Evolutionary conservation across 2,329 filamentous ascomycete genomes (phyloP).

Genomic region (Fusarium concolor): DNA sequence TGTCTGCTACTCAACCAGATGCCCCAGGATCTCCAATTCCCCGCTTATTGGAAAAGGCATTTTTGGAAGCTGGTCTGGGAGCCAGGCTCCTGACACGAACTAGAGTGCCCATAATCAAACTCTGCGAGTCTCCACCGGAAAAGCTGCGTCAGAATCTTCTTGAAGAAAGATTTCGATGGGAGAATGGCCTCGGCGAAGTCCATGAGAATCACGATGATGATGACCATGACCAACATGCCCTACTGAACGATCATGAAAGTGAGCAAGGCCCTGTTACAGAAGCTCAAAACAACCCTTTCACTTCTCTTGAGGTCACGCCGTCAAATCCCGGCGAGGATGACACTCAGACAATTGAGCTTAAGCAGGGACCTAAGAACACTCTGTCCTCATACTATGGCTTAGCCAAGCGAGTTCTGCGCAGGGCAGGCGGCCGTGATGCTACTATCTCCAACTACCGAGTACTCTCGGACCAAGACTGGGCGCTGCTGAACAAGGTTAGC

Average conservation of each 20-base stretch:
- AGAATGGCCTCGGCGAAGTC: constrained; percentile 63
- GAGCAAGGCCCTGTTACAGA: constrained; percentile 22
- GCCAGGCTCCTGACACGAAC: constrained; percentile 82
- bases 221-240: constrained; percentile 49
- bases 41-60: constrained; percentile 77
- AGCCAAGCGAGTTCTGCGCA: constrained; percentile 63
- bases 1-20: constrained; percentile 66
- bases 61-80: constrained; percentile 78
- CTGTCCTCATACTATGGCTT: constrained; percentile 60
- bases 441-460: constrained; percentile 59
- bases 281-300: constrained; percentile 10
- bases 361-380: constrained; percentile 56
- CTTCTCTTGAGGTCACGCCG: constrained; percentile 38
- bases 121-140: constrained; percentile 77
- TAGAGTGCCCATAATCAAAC: constrained; percentile 87
- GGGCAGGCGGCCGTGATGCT: constrained; percentile 62
- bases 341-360: constrained; percentile 50
- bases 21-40: constrained; percentile 72
- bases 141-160: constrained; percentile 70
- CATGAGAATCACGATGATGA: constrained; percentile 52
- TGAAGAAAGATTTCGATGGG: constrained; percentile 78
- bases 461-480: constrained; percentile 59
- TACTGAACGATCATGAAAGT: constrained; percentile 42
- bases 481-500: constrained; percentile 63
- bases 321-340: constrained; percentile 28